Evolutionary conservation across 495 filamentous ascomycete genomes (phyloP).

Genomic region (Lepidopterella palustris): DNA sequence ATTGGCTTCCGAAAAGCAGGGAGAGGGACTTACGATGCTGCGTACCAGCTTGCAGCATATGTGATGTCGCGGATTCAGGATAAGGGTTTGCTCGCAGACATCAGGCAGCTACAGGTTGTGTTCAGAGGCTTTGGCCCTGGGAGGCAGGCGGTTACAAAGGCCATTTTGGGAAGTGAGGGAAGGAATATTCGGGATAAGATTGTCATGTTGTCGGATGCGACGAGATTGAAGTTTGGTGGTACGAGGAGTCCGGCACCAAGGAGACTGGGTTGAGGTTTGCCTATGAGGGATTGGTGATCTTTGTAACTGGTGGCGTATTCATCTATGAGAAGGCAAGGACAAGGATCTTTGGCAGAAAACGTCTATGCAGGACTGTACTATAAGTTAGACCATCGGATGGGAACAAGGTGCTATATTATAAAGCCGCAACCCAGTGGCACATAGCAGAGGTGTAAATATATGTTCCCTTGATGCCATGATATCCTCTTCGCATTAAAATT

Average conservation of each 20-base stretch:
- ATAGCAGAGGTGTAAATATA: background rate
- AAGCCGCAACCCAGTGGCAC: background rate
- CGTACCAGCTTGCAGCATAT: slow-evolving; percentile 77
- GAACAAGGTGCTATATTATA: too few relatives aligned
- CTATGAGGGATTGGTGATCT: too few relatives aligned
- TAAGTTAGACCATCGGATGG: too few relatives aligned
- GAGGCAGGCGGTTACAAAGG: slow-evolving; percentile 82
- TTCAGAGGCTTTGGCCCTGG: slow-evolving; percentile 78
- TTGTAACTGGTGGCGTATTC: too few relatives aligned
- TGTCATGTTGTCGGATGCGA: slow-evolving; percentile 69
- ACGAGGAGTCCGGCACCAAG: slow-evolving; percentile 75
- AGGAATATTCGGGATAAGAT: slow-evolving; percentile 62
- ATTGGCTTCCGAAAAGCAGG: slow-evolving; percentile 77
- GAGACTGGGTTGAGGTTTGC: slow-evolving; percentile 58
- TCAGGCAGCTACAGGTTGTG: slow-evolving; percentile 66
- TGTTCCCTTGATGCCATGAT: too few relatives aligned
- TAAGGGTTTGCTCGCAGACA: slow-evolving; percentile 52
- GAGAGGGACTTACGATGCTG: slow-evolving; percentile 82
- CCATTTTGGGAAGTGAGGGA: slow-evolving; percentile 79
- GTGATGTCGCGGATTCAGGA: slow-evolving; percentile 74
- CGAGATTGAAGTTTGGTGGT: slow-evolving; percentile 91
- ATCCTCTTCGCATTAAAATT: slow-evolving; percentile 4
- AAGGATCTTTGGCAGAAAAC: background rate
- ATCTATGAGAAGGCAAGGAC: background rate
- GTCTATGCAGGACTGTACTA: background rate